These are phyloP conservation scores for Cercospora sp. DNA, from an alignment of 2,329 filamentous ascomycete species.

Conservation along the genomic window DNA sequence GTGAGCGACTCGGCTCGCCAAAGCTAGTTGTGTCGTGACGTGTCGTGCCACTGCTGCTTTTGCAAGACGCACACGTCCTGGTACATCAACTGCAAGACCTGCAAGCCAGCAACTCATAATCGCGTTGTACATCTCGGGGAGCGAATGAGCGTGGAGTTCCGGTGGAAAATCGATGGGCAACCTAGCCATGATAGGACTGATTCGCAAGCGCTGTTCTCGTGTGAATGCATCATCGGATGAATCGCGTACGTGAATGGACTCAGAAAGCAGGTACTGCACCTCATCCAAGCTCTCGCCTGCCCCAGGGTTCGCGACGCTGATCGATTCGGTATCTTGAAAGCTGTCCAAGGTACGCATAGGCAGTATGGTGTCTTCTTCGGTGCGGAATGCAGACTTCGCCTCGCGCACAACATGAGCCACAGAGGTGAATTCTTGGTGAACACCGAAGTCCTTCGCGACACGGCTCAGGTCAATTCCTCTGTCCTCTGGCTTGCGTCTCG, in stretches of 20 bases:
- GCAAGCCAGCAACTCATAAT: constrained; percentile 33
- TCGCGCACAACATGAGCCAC: not conserved
- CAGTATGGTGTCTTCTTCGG: not conserved
- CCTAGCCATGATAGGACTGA: not conserved
- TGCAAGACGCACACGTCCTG: constrained; percentile 34
- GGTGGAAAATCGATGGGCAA: not conserved
- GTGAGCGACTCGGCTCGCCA: constrained; percentile 37
- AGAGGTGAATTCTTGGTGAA: not conserved
- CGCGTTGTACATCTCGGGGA: constrained; percentile 25
- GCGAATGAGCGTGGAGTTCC: not conserved
- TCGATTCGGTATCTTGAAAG: not conserved
- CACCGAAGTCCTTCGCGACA: not conserved
- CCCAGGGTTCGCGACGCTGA: not conserved
- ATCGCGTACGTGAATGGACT: not conserved
- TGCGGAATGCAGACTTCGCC: constrained; percentile 38
- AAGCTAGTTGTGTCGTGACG: constrained; percentile 40
- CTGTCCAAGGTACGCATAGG: constrained; percentile 19
- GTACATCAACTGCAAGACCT: constrained; percentile 26
- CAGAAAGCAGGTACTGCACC: not conserved
- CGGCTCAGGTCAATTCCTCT: not conserved
- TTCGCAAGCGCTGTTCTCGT: not conserved
- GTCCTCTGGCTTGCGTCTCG: not conserved
- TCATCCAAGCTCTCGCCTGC: not conserved
- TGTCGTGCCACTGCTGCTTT: constrained; percentile 34
- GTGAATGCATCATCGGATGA: not conserved